Conservation (phyloP, 495 filamentous ascomycete species). For the Hypomontagnella submonticulosa region DNA sequence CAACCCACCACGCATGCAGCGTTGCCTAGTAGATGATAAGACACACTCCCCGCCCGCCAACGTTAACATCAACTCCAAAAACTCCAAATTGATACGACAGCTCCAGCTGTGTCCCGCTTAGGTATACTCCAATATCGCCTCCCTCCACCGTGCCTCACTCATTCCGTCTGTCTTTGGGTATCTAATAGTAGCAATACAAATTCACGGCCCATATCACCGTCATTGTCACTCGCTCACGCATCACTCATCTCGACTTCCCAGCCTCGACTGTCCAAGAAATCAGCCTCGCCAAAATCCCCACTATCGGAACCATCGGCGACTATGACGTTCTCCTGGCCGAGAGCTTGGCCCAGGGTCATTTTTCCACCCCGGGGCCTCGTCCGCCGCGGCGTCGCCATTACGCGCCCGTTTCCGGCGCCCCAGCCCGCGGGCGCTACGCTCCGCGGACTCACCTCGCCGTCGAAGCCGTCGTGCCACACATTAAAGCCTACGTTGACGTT, state of each 20-base stretch:
- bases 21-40: too few relatives aligned
- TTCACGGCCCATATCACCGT: background rate
- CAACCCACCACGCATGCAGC: slow-evolving; percentile 3
- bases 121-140: background rate
- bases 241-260: slow-evolving; percentile 50
- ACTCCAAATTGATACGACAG: slow-evolving; percentile 3
- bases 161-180: slow-evolving; percentile 16
- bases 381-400: slow-evolving; percentile 55
- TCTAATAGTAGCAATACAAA: slow-evolving; percentile 8
- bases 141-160: background rate
- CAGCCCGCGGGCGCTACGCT: slow-evolving; percentile 44
- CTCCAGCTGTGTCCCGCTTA: background rate
- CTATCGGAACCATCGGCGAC: slow-evolving; percentile 41
- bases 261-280: slow-evolving; percentile 56
- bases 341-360: slow-evolving; percentile 3
- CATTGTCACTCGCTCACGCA: slow-evolving; percentile 16
- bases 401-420: slow-evolving; percentile 39
- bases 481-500: slow-evolving; percentile 34
- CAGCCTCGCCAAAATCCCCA: slow-evolving; percentile 64
- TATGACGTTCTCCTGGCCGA: slow-evolving; percentile 54
- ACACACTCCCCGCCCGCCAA: slow-evolving; percentile 2
- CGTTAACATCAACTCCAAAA: background rate
- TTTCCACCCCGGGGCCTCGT: slow-evolving; percentile 3
- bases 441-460: slow-evolving; percentile 54
- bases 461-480: slow-evolving; percentile 30